Evolutionary conservation across 345 rosid species (phyloP).

Genomic region (Salix dunnii): DNA sequence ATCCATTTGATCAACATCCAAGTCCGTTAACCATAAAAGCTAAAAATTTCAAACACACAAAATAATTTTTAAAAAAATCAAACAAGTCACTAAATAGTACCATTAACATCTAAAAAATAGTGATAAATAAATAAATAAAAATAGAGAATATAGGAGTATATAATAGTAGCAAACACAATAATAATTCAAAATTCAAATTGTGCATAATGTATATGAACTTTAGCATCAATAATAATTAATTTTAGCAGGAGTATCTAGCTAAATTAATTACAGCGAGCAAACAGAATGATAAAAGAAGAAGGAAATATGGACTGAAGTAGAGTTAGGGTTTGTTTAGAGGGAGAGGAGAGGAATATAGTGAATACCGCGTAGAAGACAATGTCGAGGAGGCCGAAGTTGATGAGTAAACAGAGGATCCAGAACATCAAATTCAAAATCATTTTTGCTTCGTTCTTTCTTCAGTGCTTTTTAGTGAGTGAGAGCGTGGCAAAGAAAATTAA

Average conservation of each 20-base stretch:
- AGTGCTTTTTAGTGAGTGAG: too few relatives aligned
- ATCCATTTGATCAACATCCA: slow-evolving; percentile 79
- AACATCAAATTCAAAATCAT: slow-evolving; percentile 60
- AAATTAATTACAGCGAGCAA: neutral
- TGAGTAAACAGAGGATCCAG: slow-evolving; percentile 54
- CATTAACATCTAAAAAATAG: neutral
- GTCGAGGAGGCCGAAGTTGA: slow-evolving; percentile 61
- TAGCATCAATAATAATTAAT: neutral
- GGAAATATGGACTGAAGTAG: too few relatives aligned
- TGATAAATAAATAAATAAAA: neutral
- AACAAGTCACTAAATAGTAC: neutral
- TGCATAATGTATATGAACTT: neutral
- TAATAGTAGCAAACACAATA: too few relatives aligned
- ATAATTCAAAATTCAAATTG: too few relatives aligned
- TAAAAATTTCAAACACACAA: slow-evolving; percentile 16
- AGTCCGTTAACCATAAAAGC: slow-evolving; percentile 73
- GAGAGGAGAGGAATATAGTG: neutral
- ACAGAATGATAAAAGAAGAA: neutral
- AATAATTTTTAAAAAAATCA: too few relatives aligned
- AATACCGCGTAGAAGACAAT: slow-evolving; percentile 66
- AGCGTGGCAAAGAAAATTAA: neutral
- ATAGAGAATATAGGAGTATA: neutral
- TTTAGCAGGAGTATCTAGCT: neutral
- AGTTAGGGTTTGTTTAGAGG: neutral
- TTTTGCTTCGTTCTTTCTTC: neutral